Evolutionary conservation across 129 eudicot species (phyloP).

Genomic region (Oenanthe sinensis): DNA sequence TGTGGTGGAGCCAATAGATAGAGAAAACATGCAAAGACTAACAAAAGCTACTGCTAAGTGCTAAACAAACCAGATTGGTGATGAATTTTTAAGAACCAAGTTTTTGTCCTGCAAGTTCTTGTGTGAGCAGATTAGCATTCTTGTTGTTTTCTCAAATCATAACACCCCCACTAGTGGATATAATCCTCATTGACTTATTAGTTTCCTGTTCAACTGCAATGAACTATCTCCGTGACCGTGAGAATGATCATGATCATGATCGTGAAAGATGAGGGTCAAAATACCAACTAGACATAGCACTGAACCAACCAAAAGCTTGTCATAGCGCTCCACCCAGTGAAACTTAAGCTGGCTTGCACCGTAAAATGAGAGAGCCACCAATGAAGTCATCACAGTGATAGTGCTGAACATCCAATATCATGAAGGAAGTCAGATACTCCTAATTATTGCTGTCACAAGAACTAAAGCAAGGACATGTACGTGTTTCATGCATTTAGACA

Average conservation of each 20-base stretch:
- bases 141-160: neutral
- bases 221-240: conserved; percentile 32
- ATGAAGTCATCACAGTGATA: conserved; percentile 89
- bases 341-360: conserved; percentile 97
- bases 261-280: conserved; percentile 76
- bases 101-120: neutral
- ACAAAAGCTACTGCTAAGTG: neutral
- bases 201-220: conserved; percentile 3
- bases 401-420: conserved; percentile 53
- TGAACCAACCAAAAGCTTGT: conserved; percentile 96
- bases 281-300: conserved; percentile 88
- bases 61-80: neutral
- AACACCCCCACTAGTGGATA: neutral
- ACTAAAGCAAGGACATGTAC: neutral
- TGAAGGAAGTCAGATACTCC: neutral
- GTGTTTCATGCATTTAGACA: neutral
- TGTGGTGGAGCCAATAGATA: neutral
- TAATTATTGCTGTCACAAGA: neutral
- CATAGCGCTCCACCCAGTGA: conserved; percentile 97
- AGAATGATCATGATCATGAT: conserved; percentile 61
- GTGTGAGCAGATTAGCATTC: neutral
- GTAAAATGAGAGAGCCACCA: conserved; percentile 96
- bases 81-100: neutral
- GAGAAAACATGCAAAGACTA: neutral
- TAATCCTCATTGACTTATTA: neutral